Percentiles rank a stretch among this genome's conserved stretches.
phyloP scores from a whole-genome alignment of 306 rosid genomes.

The Acacia confusa region DNA sequence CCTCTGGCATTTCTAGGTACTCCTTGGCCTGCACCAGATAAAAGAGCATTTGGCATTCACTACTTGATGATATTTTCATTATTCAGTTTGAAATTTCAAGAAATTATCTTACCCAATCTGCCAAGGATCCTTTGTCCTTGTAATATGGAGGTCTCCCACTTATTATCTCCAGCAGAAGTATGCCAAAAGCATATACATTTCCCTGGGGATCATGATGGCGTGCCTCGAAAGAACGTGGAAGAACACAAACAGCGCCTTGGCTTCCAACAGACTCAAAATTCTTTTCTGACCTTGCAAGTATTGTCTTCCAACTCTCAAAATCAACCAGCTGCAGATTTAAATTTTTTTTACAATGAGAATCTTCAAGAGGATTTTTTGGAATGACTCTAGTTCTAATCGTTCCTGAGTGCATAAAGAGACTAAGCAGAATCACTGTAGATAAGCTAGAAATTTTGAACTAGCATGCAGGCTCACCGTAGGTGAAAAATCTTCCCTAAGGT shows the following conservation, averaged over 20 bases:
- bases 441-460: slow-evolving; percentile 19
- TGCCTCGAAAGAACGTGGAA: slow-evolving; percentile 84
- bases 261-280: slow-evolving; percentile 71
- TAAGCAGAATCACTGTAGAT: background rate
- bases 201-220: slow-evolving; percentile 83
- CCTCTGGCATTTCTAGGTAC: slow-evolving; percentile 74
- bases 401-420: background rate
- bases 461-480: slow-evolving; percentile 64
- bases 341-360: slow-evolving; percentile 19
- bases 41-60: background rate
- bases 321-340: slow-evolving; percentile 75
- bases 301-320: slow-evolving; percentile 97
- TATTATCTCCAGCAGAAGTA: slow-evolving; percentile 80
- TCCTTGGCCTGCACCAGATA: slow-evolving; percentile 70
- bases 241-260: slow-evolving; percentile 78
- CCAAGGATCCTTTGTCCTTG: slow-evolving; percentile 78
- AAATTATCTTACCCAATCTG: slow-evolving; percentile 82
- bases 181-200: slow-evolving; percentile 79
- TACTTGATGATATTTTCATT: background rate
- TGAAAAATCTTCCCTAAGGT: slow-evolving; percentile 93
- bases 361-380: slow-evolving; percentile 24
- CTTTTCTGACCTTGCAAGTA: slow-evolving; percentile 85
- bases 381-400: background rate
- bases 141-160: slow-evolving; percentile 88
- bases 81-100: slow-evolving; percentile 10